phyloP scores from a whole-genome alignment of 257 asterid genomes.

The Marsdenia floribunda region DNA sequence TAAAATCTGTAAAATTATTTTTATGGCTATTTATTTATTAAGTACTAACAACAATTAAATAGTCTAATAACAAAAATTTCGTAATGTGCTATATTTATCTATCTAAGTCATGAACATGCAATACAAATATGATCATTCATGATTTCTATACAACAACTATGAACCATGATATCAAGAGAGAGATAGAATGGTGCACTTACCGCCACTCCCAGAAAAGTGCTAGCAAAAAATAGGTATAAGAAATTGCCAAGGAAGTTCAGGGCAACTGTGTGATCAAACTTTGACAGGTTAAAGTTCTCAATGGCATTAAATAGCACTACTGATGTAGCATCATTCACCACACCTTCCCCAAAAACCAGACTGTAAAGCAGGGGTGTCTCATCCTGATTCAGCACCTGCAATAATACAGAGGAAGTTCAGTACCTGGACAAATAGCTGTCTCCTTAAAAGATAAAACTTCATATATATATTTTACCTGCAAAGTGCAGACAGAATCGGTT shows the following conservation, averaged over 20 bases:
- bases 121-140: too few relatives aligned
- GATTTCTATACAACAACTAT: too few relatives aligned
- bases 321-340: constrained; percentile 49
- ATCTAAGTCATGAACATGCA: too few relatives aligned
- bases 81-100: too few relatives aligned
- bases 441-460: not conserved
- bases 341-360: constrained; percentile 49
- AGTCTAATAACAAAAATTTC: too few relatives aligned
- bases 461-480: constrained; percentile 28
- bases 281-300: constrained; percentile 33
- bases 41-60: too few relatives aligned
- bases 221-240: constrained; percentile 35
- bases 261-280: constrained; percentile 19
- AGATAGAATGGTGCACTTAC: constrained; percentile 25
- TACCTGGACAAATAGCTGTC: constrained; percentile 1
- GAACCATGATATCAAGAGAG: not conserved
- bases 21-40: too few relatives aligned
- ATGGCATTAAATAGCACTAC: constrained; percentile 50
- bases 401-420: constrained; percentile 6
- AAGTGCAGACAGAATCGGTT: constrained; percentile 50
- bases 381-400: constrained; percentile 45
- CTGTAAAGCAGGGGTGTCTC: constrained; percentile 48
- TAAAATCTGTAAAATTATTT: too few relatives aligned
- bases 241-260: constrained; percentile 33
- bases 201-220: constrained; percentile 37